phyloP scores from a whole-genome alignment of 352 stramenopile genomes.

The Pythium rhizo-oryzae region DNA sequence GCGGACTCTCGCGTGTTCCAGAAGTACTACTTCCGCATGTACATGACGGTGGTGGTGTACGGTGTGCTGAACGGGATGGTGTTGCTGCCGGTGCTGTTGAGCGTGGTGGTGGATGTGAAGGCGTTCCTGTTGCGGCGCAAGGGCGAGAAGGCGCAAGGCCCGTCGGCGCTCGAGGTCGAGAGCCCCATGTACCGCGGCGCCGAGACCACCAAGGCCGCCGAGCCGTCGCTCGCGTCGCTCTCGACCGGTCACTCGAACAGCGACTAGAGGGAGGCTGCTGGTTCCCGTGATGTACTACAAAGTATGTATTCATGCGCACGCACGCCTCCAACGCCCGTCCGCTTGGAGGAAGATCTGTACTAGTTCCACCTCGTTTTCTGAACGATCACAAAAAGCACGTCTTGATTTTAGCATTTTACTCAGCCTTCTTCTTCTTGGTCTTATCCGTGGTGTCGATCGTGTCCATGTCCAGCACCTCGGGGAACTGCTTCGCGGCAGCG shows the following conservation, averaged over 20 bases:
- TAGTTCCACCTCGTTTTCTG: too few relatives aligned
- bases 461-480: too few relatives aligned
- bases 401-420: too few relatives aligned
- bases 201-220: conserved; percentile 15
- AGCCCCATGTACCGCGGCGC: conserved; percentile 32
- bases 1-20: conserved; percentile 87
- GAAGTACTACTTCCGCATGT: conserved; percentile 93
- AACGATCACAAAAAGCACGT: too few relatives aligned
- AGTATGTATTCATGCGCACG: too few relatives aligned
- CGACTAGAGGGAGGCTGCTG: too few relatives aligned
- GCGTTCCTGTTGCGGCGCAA: conserved; percentile 41
- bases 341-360: too few relatives aligned
- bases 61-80: conserved; percentile 81
- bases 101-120: conserved; percentile 50
- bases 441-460: conserved; percentile 25
- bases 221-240: neutral
- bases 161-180: conserved; percentile 19
- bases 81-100: conserved; percentile 62
- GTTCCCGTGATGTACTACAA: too few relatives aligned
- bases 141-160: conserved; percentile 14
- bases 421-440: conserved; percentile 1
- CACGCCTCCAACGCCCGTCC: too few relatives aligned
- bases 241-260: conserved; percentile 34
- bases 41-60: conserved; percentile 78
- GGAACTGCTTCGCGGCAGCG: conserved; percentile 32